Conservation (phyloP, 176 grass and related monocot genomes). For the Elaeis guineensis region DNA sequence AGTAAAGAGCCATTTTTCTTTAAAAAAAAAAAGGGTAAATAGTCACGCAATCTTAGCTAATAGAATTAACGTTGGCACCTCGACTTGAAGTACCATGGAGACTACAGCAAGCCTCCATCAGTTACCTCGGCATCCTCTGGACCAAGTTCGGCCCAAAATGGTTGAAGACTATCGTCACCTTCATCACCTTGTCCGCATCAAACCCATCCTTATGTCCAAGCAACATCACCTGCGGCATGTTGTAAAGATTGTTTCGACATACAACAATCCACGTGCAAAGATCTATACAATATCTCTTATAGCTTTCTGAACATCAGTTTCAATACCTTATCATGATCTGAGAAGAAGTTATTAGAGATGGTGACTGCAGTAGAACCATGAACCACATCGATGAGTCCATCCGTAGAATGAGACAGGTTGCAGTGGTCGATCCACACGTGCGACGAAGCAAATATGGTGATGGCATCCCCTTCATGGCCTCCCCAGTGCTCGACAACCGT, state of each 20-base stretch:
- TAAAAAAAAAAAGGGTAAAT: no score
- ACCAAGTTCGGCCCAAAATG: background rate
- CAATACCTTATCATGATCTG: background rate
- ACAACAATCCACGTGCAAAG: no score
- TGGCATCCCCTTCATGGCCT: background rate
- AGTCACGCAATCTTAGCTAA: no score
- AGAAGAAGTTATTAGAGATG: slow-evolving; percentile 4
- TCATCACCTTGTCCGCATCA: slow-evolving; percentile 1
- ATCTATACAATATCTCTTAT: no score
- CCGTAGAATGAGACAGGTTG: background rate
- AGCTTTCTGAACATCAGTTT: background rate
- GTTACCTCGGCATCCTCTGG: slow-evolving; percentile 4
- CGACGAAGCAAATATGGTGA: background rate
- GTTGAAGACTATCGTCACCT: slow-evolving; percentile 7
- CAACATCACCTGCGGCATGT: background rate
- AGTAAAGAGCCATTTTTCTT: no score
- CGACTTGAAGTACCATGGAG: no score
- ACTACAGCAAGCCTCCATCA: no score
- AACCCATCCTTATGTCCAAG: background rate
- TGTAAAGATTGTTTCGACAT: no score
- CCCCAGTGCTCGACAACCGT: background rate
- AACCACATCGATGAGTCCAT: background rate
- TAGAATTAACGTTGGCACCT: no score
- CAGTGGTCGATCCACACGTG: slow-evolving; percentile 9
- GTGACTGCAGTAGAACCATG: background rate